Evolutionary conservation across 2,329 filamentous ascomycete genomes (phyloP).

Genomic region (Zymoseptoria pseudotritici): DNA sequence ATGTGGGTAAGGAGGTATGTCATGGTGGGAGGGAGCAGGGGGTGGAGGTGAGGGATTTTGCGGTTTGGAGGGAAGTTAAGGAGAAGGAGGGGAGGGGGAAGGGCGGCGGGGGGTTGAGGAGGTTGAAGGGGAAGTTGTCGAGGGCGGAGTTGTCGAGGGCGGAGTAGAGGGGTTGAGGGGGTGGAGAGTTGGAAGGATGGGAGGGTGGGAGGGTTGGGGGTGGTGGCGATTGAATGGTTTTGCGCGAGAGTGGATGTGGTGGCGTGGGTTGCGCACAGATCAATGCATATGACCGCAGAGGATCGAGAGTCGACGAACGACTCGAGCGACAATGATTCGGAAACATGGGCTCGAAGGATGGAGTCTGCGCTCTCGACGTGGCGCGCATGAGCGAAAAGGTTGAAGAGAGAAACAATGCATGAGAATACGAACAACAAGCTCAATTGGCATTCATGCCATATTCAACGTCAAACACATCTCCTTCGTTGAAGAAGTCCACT

Average conservation of each 20-base stretch:
- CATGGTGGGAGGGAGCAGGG: constrained; percentile 1
- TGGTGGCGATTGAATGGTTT: too few species aligned
- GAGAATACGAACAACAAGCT: neutral
- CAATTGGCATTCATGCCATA: constrained; percentile 23
- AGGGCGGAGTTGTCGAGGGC: too few species aligned
- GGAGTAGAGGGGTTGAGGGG: neutral
- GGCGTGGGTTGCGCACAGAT: too few species aligned
- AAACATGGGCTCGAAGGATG: neutral
- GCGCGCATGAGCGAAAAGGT: neutral
- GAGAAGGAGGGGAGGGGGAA: neutral
- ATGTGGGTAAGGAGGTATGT: neutral
- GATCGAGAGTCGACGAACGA: too few species aligned
- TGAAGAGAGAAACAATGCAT: neutral
- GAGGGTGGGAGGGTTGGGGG: neutral
- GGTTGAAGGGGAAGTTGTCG: neutral
- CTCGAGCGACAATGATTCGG: neutral
- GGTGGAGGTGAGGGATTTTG: constrained; percentile 4
- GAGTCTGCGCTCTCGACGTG: neutral
- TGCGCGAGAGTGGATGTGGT: too few species aligned
- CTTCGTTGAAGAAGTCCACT: constrained; percentile 32
- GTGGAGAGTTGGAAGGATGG: neutral
- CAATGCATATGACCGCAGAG: too few species aligned
- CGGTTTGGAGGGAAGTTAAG: neutral
- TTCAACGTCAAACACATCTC: constrained; percentile 24
- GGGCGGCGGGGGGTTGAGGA: neutral